phyloP scores from a whole-genome alignment of 2,329 filamentous ascomycete genomes.

The Pyricularia sp. region DNA sequence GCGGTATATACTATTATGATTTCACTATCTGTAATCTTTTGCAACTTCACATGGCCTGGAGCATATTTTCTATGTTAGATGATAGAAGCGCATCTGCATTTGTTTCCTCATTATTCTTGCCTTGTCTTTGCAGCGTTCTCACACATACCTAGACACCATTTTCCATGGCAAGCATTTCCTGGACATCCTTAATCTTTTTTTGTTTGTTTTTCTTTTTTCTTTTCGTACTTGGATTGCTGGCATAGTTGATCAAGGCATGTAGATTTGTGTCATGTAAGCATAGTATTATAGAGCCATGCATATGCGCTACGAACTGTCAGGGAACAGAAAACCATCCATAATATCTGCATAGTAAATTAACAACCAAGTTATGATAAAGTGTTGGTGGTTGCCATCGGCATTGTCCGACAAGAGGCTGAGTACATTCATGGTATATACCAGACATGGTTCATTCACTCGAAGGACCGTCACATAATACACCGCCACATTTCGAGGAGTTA shows the following conservation, averaged over 20 bases:
- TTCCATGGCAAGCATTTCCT: neutral
- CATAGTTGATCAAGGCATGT: neutral
- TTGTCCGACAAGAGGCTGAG: neutral
- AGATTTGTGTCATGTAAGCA: neutral
- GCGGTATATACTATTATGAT: neutral
- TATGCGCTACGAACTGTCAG: neutral
- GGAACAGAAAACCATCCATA: neutral
- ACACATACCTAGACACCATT: neutral
- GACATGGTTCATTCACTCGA: neutral
- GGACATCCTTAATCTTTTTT: neutral
- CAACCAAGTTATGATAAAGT: neutral
- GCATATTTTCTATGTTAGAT: neutral
- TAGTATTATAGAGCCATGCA: neutral
- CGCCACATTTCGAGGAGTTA: neutral
- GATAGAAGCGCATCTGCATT: neutral
- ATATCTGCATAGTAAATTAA: neutral
- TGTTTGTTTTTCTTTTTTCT: neutral
- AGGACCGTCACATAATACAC: neutral
- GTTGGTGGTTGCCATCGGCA: neutral
- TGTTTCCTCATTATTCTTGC: neutral
- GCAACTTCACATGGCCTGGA: neutral
- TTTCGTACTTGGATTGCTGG: no score
- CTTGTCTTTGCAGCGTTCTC: neutral
- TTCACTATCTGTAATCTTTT: neutral
- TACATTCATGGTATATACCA: neutral